Base-by-base conservation (phyloP, 257 asterid genomes). In the Ocimum tenuiflorum region DNA sequence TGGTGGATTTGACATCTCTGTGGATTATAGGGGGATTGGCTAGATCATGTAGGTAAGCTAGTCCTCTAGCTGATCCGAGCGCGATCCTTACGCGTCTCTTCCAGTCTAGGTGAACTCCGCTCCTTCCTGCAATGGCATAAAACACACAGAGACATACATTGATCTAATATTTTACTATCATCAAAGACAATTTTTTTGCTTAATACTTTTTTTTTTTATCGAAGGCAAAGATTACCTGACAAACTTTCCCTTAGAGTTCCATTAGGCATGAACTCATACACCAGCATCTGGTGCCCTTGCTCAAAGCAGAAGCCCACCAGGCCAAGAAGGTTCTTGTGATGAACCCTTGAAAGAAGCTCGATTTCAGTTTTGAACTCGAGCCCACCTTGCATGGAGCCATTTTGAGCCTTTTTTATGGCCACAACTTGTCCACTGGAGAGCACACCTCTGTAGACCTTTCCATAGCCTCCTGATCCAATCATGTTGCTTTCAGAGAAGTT, bases 381-480 rank as follows among this genome's bases (percentile, higher is more conserved):
- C 42, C 96, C 98, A 6, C 95, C 98, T 81, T 91, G 98, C 64
- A 56, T 82, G 4, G 96, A 91, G 52, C 95, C 96, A 53, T 72
- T 86, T 67, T 89, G 96, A 58, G 96, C 88, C 75, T 85, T 77
- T 78, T 91, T 89, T 61, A 91, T 83, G 52, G 98, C 98, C 47
- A 91, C 82, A 20, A 83, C 75, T 52, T 85, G 91, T 60, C 96
- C 96, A 60, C 57, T 80, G 5, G 85, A 60, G 38, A 89, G 84
- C 41, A 83, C 68, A 71, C 98, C 98, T 81, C 75, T 78, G 55
- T 91, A 91, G 7, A 89, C 98, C 92, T 88, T 94, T 61, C 97
- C 99, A 65, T 94, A 94, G 66, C 99, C 99, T 63, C 99, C 99
- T 0, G 95, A 87, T n/a, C 97, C 97, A 60, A 90, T 78, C 74